These are phyloP conservation scores for Chlorociboria aeruginascens DNA, from an alignment of 495 filamentous ascomycete genomes.

Conservation along the genomic window DNA sequence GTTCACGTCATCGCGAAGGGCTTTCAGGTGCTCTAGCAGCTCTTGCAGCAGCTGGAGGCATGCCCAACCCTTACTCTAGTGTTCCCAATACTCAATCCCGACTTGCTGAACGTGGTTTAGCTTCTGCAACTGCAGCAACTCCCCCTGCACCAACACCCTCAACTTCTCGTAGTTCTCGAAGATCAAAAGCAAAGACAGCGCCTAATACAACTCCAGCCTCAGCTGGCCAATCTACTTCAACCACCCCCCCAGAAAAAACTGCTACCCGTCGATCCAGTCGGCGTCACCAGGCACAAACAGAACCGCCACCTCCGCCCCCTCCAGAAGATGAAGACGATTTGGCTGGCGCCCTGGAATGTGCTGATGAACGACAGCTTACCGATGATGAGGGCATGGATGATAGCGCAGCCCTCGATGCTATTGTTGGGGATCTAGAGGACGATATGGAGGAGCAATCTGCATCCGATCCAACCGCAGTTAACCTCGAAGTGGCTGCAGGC, in stretches of 20 bases:
- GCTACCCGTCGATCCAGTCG: constrained; percentile 41
- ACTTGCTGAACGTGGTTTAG: constrained; percentile 29
- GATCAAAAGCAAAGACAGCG: constrained; percentile 34
- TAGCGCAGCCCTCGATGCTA: constrained; percentile 62
- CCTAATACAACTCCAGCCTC: constrained; percentile 18
- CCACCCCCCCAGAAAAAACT: constrained; percentile 32
- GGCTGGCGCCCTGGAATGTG: constrained; percentile 71
- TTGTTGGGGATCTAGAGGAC: constrained; percentile 84
- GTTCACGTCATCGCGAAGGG: constrained; percentile 52
- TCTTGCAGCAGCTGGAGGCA: constrained; percentile 57
- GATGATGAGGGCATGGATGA: constrained; percentile 68
- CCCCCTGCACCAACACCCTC: constrained; percentile 22
- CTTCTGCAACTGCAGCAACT: constrained; percentile 18
- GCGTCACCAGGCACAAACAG: constrained; percentile 36
- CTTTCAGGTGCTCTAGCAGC: constrained; percentile 57
- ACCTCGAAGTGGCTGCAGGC: constrained; percentile 79
- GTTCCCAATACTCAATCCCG: constrained; percentile 26
- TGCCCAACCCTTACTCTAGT: constrained; percentile 21
- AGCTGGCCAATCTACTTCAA: constrained; percentile 6
- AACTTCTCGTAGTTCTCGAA: constrained; percentile 22
- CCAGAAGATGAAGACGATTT: constrained; percentile 44
- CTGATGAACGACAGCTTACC: constrained; percentile 74
- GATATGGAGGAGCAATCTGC: constrained; percentile 64
- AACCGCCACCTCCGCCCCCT: constrained; percentile 34
- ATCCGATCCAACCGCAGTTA: constrained; percentile 78